Evolutionary conservation across 1,284 basidiomycete genomes (phyloP), one percentile per base, ranked within the genome.

Genomic region (Rhodotorula sp.): DNA sequence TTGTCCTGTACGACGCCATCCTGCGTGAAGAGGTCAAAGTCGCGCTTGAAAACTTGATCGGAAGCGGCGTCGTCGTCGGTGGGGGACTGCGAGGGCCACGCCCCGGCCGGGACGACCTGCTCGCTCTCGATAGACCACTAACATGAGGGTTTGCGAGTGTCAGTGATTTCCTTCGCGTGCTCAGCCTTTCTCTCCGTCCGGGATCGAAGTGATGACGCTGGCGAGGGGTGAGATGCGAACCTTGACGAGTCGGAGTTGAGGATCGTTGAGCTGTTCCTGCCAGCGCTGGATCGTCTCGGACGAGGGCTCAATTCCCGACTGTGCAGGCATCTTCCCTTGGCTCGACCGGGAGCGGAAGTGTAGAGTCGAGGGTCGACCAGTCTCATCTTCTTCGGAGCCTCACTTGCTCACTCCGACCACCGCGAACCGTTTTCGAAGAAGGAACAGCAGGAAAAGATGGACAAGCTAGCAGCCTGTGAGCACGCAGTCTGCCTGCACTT

Each of bases 101-200:
- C 21, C 1, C 65, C 66, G 50, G 38, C 57, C 6, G 60, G 43
- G 12, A 68, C 64, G 47, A 76, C 54, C n/a, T 60, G 56, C 43
- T 76, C 74, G 19, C 67, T 57, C 18, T 73, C 21, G 49, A 76
- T 67, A 8, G 54, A 15, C 56, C 71, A 65, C 74, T 73, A 58
- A 2, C 34, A 1, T n/a, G 16, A 14, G 15, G 7, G 6, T 21
- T 59, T 6, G 16, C 47, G 48, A 3, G 31, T 28, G 19, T 28
- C 55, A 3, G 14, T 18, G 31, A 4, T 18, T 12, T 61, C 21
- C 2, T 4, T 38, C 18, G 3, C 18, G 7, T 31, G 5, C 28
- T 34, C 7, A 15, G 15, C 8, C 21, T 1, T 3, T 7, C 15
- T 21, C 12, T n/a, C 5, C 28, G 19, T 3, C 26, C 7, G 38